These are phyloP conservation scores for Pittosporum tobira DNA, from an alignment of 129 eudicot species.

Conservation along the genomic window DNA sequence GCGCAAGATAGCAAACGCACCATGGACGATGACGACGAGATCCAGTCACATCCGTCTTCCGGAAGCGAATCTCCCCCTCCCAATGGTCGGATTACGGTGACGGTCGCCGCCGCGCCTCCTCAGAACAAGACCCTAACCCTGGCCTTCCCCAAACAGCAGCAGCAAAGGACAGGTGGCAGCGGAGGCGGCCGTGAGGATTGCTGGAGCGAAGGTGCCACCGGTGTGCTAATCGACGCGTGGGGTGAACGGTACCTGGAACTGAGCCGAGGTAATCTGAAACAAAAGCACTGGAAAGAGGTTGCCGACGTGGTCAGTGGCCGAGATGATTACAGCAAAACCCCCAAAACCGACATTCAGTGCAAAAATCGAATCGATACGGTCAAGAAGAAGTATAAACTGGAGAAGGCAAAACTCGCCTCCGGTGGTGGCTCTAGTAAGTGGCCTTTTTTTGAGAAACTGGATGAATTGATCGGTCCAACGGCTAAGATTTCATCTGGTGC, in stretches of 20 bases:
- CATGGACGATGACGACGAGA: constrained; percentile 75
- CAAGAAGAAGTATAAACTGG: constrained; percentile 75
- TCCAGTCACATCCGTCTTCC: constrained; percentile 35
- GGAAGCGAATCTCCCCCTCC: constrained; percentile 38
- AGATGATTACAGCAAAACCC: constrained; percentile 42
- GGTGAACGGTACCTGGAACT: constrained; percentile 72
- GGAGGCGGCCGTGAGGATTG: constrained; percentile 56
- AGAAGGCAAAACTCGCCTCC: constrained; percentile 56
- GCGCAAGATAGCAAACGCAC: constrained; percentile 5
- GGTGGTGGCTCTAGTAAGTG: constrained; percentile 66
- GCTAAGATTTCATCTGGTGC: constrained; percentile 20
- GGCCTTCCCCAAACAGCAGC: constrained; percentile 51
- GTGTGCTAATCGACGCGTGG: constrained; percentile 80
- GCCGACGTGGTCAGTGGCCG: constrained; percentile 67
- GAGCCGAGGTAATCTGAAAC: constrained; percentile 71
- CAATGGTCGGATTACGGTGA: constrained; percentile 49
- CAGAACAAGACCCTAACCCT: constrained; percentile 44
- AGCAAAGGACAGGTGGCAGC: constrained; percentile 15
- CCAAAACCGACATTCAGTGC: constrained; percentile 81
- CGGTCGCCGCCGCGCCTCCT: constrained; percentile 52
- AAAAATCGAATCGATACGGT: constrained; percentile 82
- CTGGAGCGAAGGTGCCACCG: constrained; percentile 92
- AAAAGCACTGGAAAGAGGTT: constrained; percentile 79
- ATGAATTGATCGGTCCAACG: constrained; percentile 49
- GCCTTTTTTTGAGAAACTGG: constrained; percentile 59